Percentiles rank a stretch among this genome's conserved stretches.
phyloP scores from a whole-genome alignment of 2,329 filamentous ascomycete genomes.

The Ustulina deusta region DNA sequence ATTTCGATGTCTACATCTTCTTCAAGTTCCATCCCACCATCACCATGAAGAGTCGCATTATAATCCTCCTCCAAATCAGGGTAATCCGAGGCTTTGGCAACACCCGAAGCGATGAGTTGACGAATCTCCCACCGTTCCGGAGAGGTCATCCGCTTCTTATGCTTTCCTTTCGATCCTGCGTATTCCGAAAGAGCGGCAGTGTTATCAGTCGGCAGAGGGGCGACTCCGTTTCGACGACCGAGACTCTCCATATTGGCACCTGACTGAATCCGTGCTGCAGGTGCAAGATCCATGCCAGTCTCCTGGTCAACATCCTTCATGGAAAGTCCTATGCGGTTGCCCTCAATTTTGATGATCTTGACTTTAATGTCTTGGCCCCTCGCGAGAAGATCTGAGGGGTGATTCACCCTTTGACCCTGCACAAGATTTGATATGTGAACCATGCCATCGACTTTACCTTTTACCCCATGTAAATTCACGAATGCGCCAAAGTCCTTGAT shows the following conservation, averaged over 20 bases:
- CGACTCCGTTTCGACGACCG: conserved; percentile 69
- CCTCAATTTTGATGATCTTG: conserved; percentile 90
- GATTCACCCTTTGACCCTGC: conserved; percentile 86
- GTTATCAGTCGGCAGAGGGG: conserved; percentile 55
- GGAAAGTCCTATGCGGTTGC: conserved; percentile 83
- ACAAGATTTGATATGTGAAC: conserved; percentile 93
- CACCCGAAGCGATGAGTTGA: conserved; percentile 94
- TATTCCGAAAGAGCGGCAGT: conserved; percentile 74
- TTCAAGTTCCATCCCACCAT: conserved; percentile 90
- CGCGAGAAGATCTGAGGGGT: conserved; percentile 88
- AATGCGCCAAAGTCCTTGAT: conserved; percentile 97
- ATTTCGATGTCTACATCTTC: conserved; percentile 98
- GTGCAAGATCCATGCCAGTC: conserved; percentile 84
- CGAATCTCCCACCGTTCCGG: conserved; percentile 98
- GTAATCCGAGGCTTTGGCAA: conserved; percentile 91
- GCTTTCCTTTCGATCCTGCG: conserved; percentile 66
- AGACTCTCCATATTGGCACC: conserved; percentile 91
- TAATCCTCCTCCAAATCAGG: conserved; percentile 96
- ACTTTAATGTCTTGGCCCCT: conserved; percentile 88
- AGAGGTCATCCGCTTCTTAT: conserved; percentile 93
- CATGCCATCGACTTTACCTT: conserved; percentile 89
- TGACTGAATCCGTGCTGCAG: conserved; percentile 81
- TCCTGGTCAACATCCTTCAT: conserved; percentile 98
- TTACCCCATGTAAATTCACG: conserved; percentile 88
- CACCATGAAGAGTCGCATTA: conserved; percentile 85